phyloP scores from a whole-genome alignment of 2,329 filamentous ascomycete species.

The Chaetomiaceae sp. region DNA sequence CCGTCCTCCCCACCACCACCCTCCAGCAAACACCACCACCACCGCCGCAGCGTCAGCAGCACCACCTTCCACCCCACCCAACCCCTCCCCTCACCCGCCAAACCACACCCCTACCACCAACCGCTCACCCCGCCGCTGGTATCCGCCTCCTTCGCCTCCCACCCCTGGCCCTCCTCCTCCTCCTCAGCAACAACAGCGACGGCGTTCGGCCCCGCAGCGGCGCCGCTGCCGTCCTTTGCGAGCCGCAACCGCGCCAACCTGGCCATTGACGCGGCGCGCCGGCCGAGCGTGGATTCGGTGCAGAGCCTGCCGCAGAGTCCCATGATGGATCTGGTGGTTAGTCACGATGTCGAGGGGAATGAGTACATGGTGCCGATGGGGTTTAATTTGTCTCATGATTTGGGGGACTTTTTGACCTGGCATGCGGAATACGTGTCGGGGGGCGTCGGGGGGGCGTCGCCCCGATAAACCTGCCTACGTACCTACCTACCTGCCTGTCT shows the following conservation, averaged over 20 bases:
- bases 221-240: conserved; percentile 22
- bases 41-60: conserved; percentile 16
- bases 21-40: background rate
- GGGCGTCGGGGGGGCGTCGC: conserved; percentile 20
- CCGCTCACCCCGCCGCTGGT: background rate
- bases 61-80: conserved; percentile 3
- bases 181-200: too few species aligned
- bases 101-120: background rate
- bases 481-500: too few species aligned
- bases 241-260: conserved; percentile 17
- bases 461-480: too few species aligned
- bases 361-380: conserved; percentile 49
- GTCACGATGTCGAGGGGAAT: conserved; percentile 34
- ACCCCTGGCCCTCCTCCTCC: too few species aligned
- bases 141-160: too few species aligned
- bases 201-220: too few species aligned
- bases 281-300: conserved; percentile 29
- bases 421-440: conserved; percentile 46
- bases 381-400: conserved; percentile 53
- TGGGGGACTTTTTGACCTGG: conserved; percentile 54
- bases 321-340: conserved; percentile 42
- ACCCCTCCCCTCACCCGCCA: too few species aligned
- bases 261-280: conserved; percentile 16
- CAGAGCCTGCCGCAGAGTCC: conserved; percentile 46
- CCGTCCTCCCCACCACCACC: background rate